phyloP scores from a whole-genome alignment of 2,329 filamentous ascomycete genomes.

The Bipolaris oryzae region DNA sequence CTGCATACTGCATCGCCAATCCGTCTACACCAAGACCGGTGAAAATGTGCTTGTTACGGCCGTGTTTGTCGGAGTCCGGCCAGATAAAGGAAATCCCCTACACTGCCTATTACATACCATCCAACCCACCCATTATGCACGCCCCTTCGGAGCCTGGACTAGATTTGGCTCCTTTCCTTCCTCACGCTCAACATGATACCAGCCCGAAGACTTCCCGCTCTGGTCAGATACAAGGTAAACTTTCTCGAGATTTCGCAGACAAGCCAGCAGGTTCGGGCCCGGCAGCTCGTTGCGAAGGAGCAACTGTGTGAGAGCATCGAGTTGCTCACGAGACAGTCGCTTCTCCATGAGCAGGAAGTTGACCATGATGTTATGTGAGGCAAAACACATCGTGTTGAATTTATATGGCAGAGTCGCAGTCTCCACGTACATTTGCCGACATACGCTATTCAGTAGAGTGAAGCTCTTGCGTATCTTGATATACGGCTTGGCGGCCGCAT shows the following conservation, averaged over 20 bases:
- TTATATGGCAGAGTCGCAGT: slow-evolving; percentile 35
- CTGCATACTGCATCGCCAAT: background rate
- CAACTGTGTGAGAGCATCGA: slow-evolving; percentile 28
- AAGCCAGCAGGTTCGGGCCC: slow-evolving; percentile 20
- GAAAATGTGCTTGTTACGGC: background rate
- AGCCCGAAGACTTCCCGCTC: slow-evolving; percentile 14
- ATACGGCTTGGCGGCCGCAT: background rate
- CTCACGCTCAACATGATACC: slow-evolving; percentile 24
- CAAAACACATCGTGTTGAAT: slow-evolving; percentile 33
- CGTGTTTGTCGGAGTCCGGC: background rate
- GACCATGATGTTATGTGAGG: slow-evolving; percentile 29
- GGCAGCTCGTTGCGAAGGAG: slow-evolving; percentile 25
- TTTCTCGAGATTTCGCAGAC: slow-evolving; percentile 29
- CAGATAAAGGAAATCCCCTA: too few species aligned
- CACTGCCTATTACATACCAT: background rate
- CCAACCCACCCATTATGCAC: background rate
- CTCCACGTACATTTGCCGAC: slow-evolving; percentile 40
- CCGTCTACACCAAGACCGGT: background rate
- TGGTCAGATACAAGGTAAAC: slow-evolving; percentile 21
- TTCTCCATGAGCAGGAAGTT: slow-evolving; percentile 37
- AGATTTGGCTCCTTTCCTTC: slow-evolving; percentile 25
- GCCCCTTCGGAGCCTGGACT: slow-evolving; percentile 5
- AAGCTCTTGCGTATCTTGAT: slow-evolving; percentile 15
- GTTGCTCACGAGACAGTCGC: slow-evolving; percentile 28
- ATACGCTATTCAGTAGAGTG: slow-evolving; percentile 33